phyloP scores from a whole-genome alignment of 345 rosid species.

The Ricinus communis region DNA sequence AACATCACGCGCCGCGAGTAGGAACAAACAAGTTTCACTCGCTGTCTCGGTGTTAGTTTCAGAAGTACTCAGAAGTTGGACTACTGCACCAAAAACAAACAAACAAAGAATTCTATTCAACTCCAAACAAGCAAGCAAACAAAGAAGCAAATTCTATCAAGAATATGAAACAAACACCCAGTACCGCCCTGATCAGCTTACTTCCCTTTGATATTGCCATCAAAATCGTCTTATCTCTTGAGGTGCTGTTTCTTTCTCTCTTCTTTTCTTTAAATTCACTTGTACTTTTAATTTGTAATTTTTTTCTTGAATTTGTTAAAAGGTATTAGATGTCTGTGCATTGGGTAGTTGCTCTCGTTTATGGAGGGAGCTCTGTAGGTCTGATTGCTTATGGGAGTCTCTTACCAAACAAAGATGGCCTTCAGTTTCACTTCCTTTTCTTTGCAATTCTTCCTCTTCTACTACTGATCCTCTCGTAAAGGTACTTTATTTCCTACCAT shows the following conservation, averaged over 20 bases:
- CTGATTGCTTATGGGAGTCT: conserved; percentile 69
- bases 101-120: no score
- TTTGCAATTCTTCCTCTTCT: no score
- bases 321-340: conserved; percentile 62
- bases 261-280: background rate
- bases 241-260: conserved; percentile 31
- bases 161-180: no score
- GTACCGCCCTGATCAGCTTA: no score
- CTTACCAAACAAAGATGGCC: conserved; percentile 66
- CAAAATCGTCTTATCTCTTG: conserved; percentile 57
- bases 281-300: background rate
- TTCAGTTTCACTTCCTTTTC: conserved; percentile 19
- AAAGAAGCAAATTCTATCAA: no score
- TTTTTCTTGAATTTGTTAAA: background rate
- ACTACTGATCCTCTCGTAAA: conserved; percentile 2
- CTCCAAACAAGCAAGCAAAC: no score
- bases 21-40: no score
- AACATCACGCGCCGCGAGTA: no score
- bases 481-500: conserved; percentile 5
- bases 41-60: no score
- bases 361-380: conserved; percentile 64
- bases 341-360: conserved; percentile 65
- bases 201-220: conserved; percentile 61
- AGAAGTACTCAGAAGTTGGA: no score
- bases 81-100: no score